Base-by-base conservation (phyloP, 2,329 filamentous ascomycete genomes). In the Coniochaeta sp. region DNA sequence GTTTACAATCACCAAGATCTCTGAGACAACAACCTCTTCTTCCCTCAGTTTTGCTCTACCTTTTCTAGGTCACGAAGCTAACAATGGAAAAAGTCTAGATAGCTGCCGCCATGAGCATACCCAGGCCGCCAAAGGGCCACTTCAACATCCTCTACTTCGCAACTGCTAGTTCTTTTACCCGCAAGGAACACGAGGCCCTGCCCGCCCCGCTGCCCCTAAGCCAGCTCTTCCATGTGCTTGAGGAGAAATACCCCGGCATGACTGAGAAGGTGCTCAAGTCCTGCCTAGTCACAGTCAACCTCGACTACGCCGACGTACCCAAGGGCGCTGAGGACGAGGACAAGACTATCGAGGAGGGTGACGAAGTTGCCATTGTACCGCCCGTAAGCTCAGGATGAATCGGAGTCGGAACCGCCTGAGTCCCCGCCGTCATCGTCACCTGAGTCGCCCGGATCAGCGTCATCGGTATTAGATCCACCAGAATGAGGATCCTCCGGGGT, bases 121-220 rank as follows among this genome's bases (percentile, higher is more conserved):
- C 79, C 0, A 82, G 79, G 63, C 73, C 82, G 12, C 83, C 85
- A 1, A 64, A 76, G 50, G 87, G 82, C n/a, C 82, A 90, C 65
- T 96, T 95, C 76, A 89, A 82, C 61, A 77, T 96, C 54, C 83
- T 95, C 60, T 96, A 93, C 76, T 96, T 96, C 75, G 91, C 90
- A 61, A 83, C 85, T 63, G 89, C 90, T 16, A 81, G 83, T 61
- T 87, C 87, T 34, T 90, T 83, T 72, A 91, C 90, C 1, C 77
- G 79, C n/a, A 89, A 85, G 69, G 80, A 87, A 62, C 77, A 78
- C 63, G 90, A 95, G 69, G 68, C 76, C 17, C 71, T 95, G 12
- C 77, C 83, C 1, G 89, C 89, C 14, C 89, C 90, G 38, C 71
- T 93, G 38, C 76, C 81, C 1, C 71, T 91, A 31, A 71, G 75